phyloP scores from a whole-genome alignment of 345 rosid species.

The Populus alba region DNA sequence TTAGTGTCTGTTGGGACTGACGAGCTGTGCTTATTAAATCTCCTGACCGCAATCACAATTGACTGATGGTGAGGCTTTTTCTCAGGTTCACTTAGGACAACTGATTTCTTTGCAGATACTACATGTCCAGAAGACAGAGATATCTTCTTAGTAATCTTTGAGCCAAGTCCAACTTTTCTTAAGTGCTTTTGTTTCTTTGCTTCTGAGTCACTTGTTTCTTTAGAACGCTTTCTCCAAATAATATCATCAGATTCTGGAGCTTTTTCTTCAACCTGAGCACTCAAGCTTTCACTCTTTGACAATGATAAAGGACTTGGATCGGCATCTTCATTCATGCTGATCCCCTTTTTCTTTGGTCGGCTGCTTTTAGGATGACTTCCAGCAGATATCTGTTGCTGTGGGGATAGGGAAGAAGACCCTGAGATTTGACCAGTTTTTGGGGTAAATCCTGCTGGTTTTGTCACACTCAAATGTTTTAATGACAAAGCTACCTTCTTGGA shows the following conservation, averaged over 20 bases:
- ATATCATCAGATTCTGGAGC: constrained; percentile 16
- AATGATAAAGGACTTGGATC: constrained; percentile 33
- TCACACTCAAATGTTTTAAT: constrained; percentile 1
- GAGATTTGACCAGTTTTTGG: background rate
- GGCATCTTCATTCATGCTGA: constrained; percentile 27
- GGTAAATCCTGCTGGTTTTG: background rate
- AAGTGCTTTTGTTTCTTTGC: constrained; percentile 28
- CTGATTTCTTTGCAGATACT: constrained; percentile 26
- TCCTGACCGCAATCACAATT: constrained; percentile 15
- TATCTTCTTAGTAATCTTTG: constrained; percentile 19
- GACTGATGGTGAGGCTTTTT: constrained; percentile 22
- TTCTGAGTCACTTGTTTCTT: constrained; percentile 29
- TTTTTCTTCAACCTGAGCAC: constrained; percentile 15
- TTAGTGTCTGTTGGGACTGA: constrained; percentile 20
- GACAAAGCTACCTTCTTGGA: constrained; percentile 32
- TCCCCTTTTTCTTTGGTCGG: constrained; percentile 27
- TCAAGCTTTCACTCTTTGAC: constrained; percentile 18
- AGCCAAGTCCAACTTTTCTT: constrained; percentile 20
- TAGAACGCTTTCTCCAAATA: constrained; percentile 11
- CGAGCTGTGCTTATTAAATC: constrained; percentile 15
- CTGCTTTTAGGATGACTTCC: constrained; percentile 36
- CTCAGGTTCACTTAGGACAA: constrained; percentile 17
- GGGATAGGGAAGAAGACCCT: constrained; percentile 21
- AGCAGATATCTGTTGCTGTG: constrained; percentile 10
- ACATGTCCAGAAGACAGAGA: constrained; percentile 6